Evolutionary conservation across 2,329 filamentous ascomycete species (phyloP).

Genomic region (Exophiala dermatitidis): DNA sequence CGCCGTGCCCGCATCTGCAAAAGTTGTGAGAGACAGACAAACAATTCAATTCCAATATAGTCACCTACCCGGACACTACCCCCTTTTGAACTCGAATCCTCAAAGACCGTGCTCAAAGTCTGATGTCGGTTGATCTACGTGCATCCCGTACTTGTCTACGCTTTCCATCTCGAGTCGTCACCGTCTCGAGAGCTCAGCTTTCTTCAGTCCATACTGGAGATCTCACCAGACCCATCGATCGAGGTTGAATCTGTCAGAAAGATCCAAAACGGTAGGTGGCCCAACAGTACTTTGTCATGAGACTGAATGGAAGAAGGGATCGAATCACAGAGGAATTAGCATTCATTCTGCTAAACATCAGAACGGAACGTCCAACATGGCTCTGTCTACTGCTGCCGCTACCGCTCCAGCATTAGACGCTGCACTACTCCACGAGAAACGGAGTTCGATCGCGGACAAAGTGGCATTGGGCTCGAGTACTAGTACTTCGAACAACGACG

Average conservation of each 20-base stretch:
- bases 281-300: constrained; percentile 14
- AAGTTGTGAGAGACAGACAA: constrained; percentile 1
- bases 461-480: not conserved
- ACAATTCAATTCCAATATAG: not conserved
- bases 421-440: constrained; percentile 23
- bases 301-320: constrained; percentile 9
- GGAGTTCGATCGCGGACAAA: constrained; percentile 15
- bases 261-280: constrained; percentile 23
- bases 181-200: constrained; percentile 51
- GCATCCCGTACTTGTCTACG: constrained; percentile 48
- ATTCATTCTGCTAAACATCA: constrained; percentile 13
- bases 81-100: not conserved
- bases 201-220: constrained; percentile 52
- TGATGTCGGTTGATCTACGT: constrained; percentile 56
- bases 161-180: constrained; percentile 50
- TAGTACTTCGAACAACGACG: constrained; percentile 41
- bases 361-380: constrained; percentile 21
- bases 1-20: constrained; percentile 1
- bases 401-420: constrained; percentile 24
- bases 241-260: constrained; percentile 22
- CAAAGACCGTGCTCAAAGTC: constrained; percentile 8
- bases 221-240: constrained; percentile 42
- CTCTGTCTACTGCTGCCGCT: constrained; percentile 23
- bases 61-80: not conserved
- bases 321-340: constrained; percentile 3